phyloP scores from a whole-genome alignment of 306 rosid species.

The Erythrophleum fordii region DNA sequence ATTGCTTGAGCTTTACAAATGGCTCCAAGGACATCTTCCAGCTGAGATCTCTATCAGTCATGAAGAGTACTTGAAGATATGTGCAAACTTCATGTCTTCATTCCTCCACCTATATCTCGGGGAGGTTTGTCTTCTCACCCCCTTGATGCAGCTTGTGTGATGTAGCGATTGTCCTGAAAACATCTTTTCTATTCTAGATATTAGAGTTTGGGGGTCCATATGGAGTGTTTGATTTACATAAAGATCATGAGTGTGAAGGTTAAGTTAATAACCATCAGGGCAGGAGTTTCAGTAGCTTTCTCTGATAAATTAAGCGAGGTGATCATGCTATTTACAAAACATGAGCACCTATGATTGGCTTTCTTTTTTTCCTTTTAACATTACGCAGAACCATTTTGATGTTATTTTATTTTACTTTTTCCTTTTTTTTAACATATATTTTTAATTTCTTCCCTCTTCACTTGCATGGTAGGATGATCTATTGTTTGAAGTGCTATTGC shows the following conservation, averaged over 20 bases:
- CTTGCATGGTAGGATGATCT: slow-evolving; percentile 81
- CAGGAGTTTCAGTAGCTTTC: neutral
- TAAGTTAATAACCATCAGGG: neutral
- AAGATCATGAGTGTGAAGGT: slow-evolving; percentile 1
- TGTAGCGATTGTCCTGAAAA: slow-evolving; percentile 18
- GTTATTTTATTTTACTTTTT: neutral
- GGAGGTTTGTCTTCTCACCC: slow-evolving; percentile 61
- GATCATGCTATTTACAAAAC: slow-evolving; percentile 29
- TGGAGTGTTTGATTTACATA: slow-evolving; percentile 17
- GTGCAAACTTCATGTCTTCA: slow-evolving; percentile 70
- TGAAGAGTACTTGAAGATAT: slow-evolving; percentile 54
- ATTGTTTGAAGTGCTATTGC: slow-evolving; percentile 81
- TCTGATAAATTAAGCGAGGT: slow-evolving; percentile 15
- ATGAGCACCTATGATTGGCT: slow-evolving; percentile 8
- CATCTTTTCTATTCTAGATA: slow-evolving; percentile 11
- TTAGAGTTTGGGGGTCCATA: neutral
- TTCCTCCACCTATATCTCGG: slow-evolving; percentile 74
- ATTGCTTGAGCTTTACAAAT: slow-evolving; percentile 61
- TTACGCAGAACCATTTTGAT: neutral
- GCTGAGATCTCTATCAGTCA: slow-evolving; percentile 47
- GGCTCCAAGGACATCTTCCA: slow-evolving; percentile 79
- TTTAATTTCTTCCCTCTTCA: slow-evolving; percentile 4
- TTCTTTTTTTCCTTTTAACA: slow-evolving; percentile 27
- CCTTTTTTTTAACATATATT: neutral
- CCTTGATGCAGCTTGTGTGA: slow-evolving; percentile 25